phyloP scores from a whole-genome alignment of 23 red algal species.

The Gracilaria domingensis region DNA sequence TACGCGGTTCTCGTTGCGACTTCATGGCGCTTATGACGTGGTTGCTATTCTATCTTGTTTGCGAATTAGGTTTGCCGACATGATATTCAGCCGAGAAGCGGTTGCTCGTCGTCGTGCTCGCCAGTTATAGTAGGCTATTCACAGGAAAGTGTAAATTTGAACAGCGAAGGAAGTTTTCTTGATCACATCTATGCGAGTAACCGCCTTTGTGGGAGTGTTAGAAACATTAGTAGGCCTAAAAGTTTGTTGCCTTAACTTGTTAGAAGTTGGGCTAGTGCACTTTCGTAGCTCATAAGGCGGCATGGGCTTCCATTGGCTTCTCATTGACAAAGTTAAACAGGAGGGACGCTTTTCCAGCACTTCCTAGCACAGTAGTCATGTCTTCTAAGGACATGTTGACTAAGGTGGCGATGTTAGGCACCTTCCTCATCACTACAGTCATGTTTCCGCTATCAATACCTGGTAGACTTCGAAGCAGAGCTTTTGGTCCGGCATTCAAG shows the following conservation, averaged over 20 bases:
- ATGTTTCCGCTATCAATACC: conserved; percentile 76
- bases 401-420: conserved; percentile 55
- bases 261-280: not conserved
- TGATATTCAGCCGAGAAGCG: not conserved
- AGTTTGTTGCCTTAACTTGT: not conserved
- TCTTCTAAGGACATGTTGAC: conserved; percentile 52
- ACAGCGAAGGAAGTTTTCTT: not conserved
- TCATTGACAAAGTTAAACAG: conserved; percentile 76
- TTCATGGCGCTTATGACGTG: not conserved
- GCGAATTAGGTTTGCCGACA: not conserved
- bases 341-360: conserved; percentile 56
- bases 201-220: not conserved
- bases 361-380: conserved; percentile 63
- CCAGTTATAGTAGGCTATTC: not conserved
- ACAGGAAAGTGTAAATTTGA: conserved; percentile 10
- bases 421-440: conserved; percentile 65
- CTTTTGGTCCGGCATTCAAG: conserved; percentile 59
- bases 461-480: conserved; percentile 68
- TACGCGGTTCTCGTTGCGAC: not conserved
- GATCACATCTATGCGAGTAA: not conserved
- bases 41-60: not conserved
- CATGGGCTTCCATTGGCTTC: conserved; percentile 49
- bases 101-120: not conserved
- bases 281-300: not conserved
- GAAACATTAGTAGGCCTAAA: not conserved